Base-by-base conservation (phyloP, 2,329 filamentous ascomycete genomes). In the Cladosporium sp. region DNA sequence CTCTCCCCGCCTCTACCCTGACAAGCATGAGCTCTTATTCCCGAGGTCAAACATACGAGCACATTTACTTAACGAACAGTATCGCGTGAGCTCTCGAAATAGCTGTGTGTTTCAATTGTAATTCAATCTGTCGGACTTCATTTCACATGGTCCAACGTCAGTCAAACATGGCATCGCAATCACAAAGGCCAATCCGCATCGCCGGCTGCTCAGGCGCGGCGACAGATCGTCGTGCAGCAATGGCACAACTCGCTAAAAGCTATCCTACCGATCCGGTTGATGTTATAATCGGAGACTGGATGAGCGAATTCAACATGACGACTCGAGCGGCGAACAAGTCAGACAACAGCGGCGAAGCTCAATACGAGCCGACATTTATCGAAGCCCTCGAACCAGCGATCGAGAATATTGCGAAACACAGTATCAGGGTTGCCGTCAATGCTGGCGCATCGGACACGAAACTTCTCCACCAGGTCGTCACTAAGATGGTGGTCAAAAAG, bases 351-450 rank as follows among this genome's bases (percentile, higher is more conserved):
- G 71, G 73, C 7, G 81, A 80, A 14, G 82, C 80, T 10, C 52
- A 52, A 44, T 85, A 84, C 67, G 83, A 85, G 67, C 76, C 79
- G 1, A 82, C 83, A 1, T 85, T 86, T 67, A 77, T 86, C 29
- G 80, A 85, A 72, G 80, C 82, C 7, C 77, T 81, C 14, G 77
- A 76, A 37, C 79, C 79, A 2, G 79, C 79, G 12, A 68, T 86
- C 3, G 75, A 81, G 4, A 71, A 83, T 6, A 76, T 84, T 67
- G 74, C 79, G 1, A 74, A 81, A 58, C 81, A 84, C 66, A 71
- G 78, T 0, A 86, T 87, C 74, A 85, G 84, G 67, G 77, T 87
- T 14, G 78, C 86, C 40, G 77, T 86, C 64, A 87, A 88, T 69
- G 85, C 85, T 2, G 86, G 86, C 0, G 83, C 81, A 2, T 78